A percentile compares a stretch with the other conserved stretches of the same genome.
These are phyloP conservation scores for Suhomyces sp. DNA, from an alignment of 805 yeast genomes.

Conservation along the genomic window DNA sequence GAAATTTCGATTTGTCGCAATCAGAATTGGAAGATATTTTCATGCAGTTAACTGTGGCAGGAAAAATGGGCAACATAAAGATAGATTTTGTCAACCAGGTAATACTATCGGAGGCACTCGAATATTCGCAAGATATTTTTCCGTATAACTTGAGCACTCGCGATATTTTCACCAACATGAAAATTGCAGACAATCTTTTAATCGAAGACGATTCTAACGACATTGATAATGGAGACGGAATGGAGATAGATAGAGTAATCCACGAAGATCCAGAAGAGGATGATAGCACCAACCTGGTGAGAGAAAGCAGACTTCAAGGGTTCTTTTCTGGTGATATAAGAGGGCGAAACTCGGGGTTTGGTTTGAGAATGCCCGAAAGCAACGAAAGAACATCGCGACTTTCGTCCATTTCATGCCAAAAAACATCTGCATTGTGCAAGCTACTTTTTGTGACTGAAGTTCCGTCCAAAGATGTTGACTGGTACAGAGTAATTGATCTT, in stretches of 20 bases:
- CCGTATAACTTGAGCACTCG: constrained; percentile 19
- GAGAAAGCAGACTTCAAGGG: not conserved
- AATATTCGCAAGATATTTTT: constrained; percentile 8
- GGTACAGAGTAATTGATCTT: constrained; percentile 10
- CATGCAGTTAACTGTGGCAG: constrained; percentile 26
- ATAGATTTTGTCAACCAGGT: constrained; percentile 27
- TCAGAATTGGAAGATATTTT: constrained; percentile 26
- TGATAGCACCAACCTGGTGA: not conserved
- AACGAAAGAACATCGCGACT: not conserved
- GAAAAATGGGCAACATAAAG: constrained; percentile 25
- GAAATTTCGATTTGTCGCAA: constrained; percentile 17
- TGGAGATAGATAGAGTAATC: constrained; percentile 12
- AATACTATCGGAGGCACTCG: constrained; percentile 12
- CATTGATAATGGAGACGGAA: not conserved
- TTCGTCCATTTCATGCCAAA: not conserved
- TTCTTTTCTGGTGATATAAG: not conserved
- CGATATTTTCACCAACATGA: constrained; percentile 21
- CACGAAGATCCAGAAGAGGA: not conserved
- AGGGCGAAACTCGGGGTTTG: not conserved
- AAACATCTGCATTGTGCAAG: not conserved
- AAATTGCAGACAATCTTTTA: constrained; percentile 1
- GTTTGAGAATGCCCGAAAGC: not conserved
- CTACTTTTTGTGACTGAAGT: constrained; percentile 10
- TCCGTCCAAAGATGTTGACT: constrained; percentile 1
- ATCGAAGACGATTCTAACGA: not conserved